Evolutionary conservation across 2,329 filamentous ascomycete genomes (phyloP).

Genomic region (Ilyonectria robusta): DNA sequence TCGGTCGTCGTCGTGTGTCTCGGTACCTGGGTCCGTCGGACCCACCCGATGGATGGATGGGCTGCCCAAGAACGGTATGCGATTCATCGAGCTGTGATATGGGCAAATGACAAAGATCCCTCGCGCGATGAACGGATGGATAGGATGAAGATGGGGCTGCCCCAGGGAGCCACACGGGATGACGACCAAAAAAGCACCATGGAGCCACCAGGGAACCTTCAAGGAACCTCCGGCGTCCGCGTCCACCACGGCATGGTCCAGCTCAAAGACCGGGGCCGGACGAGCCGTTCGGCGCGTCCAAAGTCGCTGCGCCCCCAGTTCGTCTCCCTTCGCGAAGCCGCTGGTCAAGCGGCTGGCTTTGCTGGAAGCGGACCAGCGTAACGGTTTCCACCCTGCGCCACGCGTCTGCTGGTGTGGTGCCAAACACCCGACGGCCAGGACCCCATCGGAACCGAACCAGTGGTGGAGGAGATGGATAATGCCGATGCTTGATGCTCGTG

Average conservation of each 20-base stretch:
- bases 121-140: not conserved
- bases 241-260: conserved; percentile 13
- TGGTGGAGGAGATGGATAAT: conserved; percentile 24
- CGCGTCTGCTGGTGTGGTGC: conserved; percentile 41
- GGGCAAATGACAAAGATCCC: conserved; percentile 10
- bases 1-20: conserved; percentile 42
- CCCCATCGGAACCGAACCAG: conserved; percentile 27
- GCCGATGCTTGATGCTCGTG: conserved; percentile 13
- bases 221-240: conserved; percentile 7
- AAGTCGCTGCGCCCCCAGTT: conserved; percentile 26
- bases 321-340: conserved; percentile 23
- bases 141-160: not conserved
- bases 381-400: conserved; percentile 44
- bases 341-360: conserved; percentile 40
- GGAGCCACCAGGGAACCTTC: conserved; percentile 16
- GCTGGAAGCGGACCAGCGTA: conserved; percentile 40
- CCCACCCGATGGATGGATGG: conserved; percentile 30
- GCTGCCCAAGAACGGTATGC: conserved; percentile 27
- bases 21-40: conserved; percentile 35
- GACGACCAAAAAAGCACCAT: not conserved
- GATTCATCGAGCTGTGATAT: conserved; percentile 13
- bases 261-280: conserved; percentile 37
- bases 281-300: conserved; percentile 30
- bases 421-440: conserved; percentile 30
- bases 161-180: not conserved